phyloP scores from a whole-genome alignment of 495 filamentous ascomycete species.

The Sphaerosporella brunnea region DNA sequence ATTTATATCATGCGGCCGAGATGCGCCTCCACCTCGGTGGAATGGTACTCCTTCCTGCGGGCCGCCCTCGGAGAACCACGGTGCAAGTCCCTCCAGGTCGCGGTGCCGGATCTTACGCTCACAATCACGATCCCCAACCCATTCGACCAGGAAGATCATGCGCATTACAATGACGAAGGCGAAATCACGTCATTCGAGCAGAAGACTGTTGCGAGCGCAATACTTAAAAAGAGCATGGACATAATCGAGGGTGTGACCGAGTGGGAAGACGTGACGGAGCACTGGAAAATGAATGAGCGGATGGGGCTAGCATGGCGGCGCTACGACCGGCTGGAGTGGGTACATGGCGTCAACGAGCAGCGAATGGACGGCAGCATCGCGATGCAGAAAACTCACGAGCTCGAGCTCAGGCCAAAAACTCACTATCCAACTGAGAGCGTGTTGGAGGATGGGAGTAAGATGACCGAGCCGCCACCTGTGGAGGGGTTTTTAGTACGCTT shows the following conservation, averaged over 20 bases:
- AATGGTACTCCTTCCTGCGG: constrained; percentile 60
- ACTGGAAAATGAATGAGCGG: constrained; percentile 42
- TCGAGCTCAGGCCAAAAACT: constrained; percentile 51
- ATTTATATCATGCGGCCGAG: constrained; percentile 53
- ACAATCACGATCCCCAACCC: constrained; percentile 45
- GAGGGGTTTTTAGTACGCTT: constrained; percentile 58
- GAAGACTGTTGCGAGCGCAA: constrained; percentile 36
- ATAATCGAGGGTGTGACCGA: constrained; percentile 42
- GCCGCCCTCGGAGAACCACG: constrained; percentile 43
- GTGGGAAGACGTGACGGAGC: constrained; percentile 44
- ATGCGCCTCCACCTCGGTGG: constrained; percentile 45
- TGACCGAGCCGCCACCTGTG: constrained; percentile 44
- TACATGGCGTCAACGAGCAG: constrained; percentile 50
- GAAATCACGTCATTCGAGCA: constrained; percentile 31
- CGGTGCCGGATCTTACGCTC: constrained; percentile 51
- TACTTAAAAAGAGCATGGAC: constrained; percentile 41
- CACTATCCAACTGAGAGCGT: constrained; percentile 46
- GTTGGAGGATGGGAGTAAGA: constrained; percentile 26
- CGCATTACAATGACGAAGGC: constrained; percentile 31
- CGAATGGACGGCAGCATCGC: constrained; percentile 60
- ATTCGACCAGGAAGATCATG: constrained; percentile 39
- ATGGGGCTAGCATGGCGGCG: constrained; percentile 62
- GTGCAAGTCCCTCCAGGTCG: constrained; percentile 41
- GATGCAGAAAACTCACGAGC: constrained; percentile 56
- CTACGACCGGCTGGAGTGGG: constrained; percentile 60